Percentiles rank a stretch among this genome's conserved stretches.
These are phyloP conservation scores for Lindgomyces ingoldianus DNA, from an alignment of 495 filamentous ascomycete species.

Conservation along the genomic window DNA sequence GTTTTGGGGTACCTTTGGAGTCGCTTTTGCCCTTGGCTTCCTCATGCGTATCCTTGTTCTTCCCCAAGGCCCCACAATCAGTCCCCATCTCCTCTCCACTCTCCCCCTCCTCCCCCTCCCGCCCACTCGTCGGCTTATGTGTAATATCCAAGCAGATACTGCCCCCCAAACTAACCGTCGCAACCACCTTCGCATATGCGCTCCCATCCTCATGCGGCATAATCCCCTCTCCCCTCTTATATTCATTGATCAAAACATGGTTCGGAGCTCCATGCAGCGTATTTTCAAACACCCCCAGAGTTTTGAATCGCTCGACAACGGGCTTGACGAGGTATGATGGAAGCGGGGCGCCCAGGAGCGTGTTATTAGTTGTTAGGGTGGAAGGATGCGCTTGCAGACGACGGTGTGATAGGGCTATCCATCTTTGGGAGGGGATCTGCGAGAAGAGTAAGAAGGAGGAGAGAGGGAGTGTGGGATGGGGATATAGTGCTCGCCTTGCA, in stretches of 20 bases:
- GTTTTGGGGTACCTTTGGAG: neutral
- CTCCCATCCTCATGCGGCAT: conserved; percentile 94
- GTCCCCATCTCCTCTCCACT: too few relatives aligned
- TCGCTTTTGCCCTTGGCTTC: neutral
- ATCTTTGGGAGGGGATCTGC: conserved; percentile 55
- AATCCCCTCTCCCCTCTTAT: conserved; percentile 83
- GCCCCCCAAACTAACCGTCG: conserved; percentile 82
- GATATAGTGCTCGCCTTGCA: too few relatives aligned
- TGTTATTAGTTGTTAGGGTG: conserved; percentile 68
- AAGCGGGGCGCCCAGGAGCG: conserved; percentile 71
- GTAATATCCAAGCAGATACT: conserved; percentile 78
- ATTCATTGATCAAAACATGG: conserved; percentile 93
- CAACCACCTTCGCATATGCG: conserved; percentile 84
- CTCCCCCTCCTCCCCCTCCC: too few relatives aligned
- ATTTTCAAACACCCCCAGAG: conserved; percentile 61
- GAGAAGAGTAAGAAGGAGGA: neutral
- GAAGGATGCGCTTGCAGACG: conserved; percentile 90
- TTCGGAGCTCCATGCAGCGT: conserved; percentile 79
- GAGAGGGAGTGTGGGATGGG: too few relatives aligned
- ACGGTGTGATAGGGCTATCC: conserved; percentile 81
- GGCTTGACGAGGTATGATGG: conserved; percentile 75
- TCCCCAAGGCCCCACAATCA: too few relatives aligned
- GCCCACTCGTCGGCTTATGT: conserved; percentile 52
- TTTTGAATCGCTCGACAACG: conserved; percentile 66
- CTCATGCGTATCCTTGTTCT: too few relatives aligned